Evolutionary conservation across 1,284 basidiomycete genomes (phyloP).

Genomic region (Sporisorium iseilematis-ciliati): DNA sequence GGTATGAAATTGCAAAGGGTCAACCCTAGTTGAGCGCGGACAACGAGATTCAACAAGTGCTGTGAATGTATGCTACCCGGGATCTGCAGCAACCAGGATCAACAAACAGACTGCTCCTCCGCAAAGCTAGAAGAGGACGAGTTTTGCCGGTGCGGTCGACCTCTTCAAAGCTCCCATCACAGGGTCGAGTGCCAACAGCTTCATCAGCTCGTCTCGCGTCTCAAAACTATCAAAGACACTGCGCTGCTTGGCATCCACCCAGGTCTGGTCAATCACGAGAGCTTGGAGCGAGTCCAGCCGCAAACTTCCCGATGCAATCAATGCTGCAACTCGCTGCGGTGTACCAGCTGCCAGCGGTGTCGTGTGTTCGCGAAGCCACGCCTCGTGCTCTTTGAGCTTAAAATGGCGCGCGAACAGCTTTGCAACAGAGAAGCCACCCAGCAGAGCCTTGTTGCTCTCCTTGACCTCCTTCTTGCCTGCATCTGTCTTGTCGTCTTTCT

Average conservation of each 20-base stretch:
- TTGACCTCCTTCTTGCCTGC: constrained; percentile 18
- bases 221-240: constrained; percentile 63
- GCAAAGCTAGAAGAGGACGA: constrained; percentile 41
- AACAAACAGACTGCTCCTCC: background rate
- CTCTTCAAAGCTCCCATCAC: constrained; percentile 34
- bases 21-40: no score
- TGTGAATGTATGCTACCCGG: background rate
- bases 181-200: constrained; percentile 42
- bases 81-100: background rate
- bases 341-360: constrained; percentile 63
- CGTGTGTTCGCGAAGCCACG: constrained; percentile 55
- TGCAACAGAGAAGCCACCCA: constrained; percentile 53
- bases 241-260: constrained; percentile 62
- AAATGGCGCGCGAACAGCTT: constrained; percentile 68
- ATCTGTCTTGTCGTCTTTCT: constrained; percentile 8
- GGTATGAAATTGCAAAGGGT: no score
- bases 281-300: constrained; percentile 48
- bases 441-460: constrained; percentile 17
- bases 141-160: constrained; percentile 21
- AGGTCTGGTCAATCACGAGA: constrained; percentile 61
- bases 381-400: constrained; percentile 61
- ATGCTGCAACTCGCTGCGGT: constrained; percentile 56
- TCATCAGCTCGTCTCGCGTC: constrained; percentile 60
- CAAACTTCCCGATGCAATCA: constrained; percentile 52
- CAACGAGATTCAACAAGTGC: no score